Conservation (phyloP, 345 rosid species). For the Brassica rapa region DNA sequence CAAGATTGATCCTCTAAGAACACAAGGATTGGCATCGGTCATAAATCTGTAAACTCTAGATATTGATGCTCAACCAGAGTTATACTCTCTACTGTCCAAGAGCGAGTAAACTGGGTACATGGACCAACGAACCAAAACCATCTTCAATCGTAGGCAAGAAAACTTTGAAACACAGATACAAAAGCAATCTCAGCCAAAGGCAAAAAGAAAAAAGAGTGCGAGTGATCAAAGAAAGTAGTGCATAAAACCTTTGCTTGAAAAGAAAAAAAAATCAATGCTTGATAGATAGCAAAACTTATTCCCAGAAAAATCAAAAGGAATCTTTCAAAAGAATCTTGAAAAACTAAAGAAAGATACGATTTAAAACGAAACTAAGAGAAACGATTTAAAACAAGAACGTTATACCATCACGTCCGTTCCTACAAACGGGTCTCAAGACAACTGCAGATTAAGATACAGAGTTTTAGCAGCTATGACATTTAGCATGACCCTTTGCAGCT, state of each 20-base stretch:
- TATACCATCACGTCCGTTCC: constrained; percentile 14
- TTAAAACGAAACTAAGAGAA: background rate
- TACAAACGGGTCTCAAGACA: constrained; percentile 29
- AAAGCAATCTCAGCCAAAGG: background rate
- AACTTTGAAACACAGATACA: background rate
- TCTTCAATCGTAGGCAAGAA: background rate
- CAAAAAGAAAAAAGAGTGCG: background rate
- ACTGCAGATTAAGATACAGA: constrained; percentile 12
- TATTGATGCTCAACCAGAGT: constrained; percentile 1
- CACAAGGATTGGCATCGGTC: background rate
- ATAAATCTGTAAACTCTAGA: background rate
- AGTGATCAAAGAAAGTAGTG: background rate
- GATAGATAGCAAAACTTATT: background rate
- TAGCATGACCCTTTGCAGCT: constrained; percentile 16
- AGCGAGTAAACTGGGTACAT: background rate
- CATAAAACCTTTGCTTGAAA: background rate
- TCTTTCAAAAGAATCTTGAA: background rate
- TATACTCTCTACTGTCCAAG: background rate
- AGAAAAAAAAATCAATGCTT: background rate
- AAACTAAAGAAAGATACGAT: background rate
- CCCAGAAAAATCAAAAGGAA: background rate
- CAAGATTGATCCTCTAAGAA: background rate
- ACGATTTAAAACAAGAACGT: constrained; percentile 10
- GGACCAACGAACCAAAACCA: background rate
- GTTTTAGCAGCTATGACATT: constrained; percentile 16